phyloP scores from a whole-genome alignment of 129 eudicot genomes.

The Chrysanthemum lavandulifolium region DNA sequence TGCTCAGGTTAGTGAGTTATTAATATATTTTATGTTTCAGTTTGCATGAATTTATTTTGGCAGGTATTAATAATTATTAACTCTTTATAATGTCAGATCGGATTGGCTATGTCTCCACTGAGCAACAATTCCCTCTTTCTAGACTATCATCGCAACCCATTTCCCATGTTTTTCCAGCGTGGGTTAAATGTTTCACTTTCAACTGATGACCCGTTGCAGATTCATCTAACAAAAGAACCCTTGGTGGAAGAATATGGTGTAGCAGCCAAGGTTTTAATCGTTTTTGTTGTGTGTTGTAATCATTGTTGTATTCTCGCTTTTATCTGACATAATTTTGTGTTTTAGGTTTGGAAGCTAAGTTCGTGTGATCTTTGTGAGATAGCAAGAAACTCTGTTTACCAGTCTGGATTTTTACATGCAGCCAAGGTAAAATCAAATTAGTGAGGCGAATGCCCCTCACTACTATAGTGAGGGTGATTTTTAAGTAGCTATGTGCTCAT shows the following conservation, averaged over 20 bases:
- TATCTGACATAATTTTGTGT: constrained; percentile 7
- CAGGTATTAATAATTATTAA: not conserved
- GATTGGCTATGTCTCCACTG: constrained; percentile 93
- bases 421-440: constrained; percentile 60
- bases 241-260: constrained; percentile 97
- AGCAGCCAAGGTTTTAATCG: constrained; percentile 78
- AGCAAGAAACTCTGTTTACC: constrained; percentile 93
- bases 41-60: not conserved
- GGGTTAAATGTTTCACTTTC: constrained; percentile 95
- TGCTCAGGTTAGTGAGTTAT: constrained; percentile 66
- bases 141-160: constrained; percentile 95
- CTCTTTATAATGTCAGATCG: constrained; percentile 49
- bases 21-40: too few relatives aligned
- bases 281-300: not conserved
- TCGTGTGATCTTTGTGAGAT: constrained; percentile 96
- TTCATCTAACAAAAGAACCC: constrained; percentile 93
- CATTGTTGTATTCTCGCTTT: constrained; percentile 3
- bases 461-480: too few relatives aligned
- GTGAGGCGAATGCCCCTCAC: too few relatives aligned
- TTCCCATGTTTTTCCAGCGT: constrained; percentile 95
- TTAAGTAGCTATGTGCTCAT: too few relatives aligned
- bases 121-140: constrained; percentile 95
- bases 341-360: constrained; percentile 97
- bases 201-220: constrained; percentile 91
- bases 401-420: constrained; percentile 87